Base-by-base conservation (phyloP, 129 eudicot species). In the Tagetes patula region DNA sequence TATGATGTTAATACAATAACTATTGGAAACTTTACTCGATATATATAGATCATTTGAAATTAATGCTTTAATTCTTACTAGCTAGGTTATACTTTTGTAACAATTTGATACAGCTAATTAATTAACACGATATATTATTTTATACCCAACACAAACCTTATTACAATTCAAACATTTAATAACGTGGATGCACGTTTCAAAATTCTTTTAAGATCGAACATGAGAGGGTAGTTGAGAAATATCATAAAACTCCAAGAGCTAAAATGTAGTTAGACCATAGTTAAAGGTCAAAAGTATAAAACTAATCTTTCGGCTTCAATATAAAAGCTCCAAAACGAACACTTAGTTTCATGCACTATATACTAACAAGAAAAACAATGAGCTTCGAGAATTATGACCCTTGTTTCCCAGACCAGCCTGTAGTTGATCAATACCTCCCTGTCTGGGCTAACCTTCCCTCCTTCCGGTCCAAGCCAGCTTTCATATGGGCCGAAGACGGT, bases 381-480 rank as follows among this genome's bases (percentile, higher is more conserved):
- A 80, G 77, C 59, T 42, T 40, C 65, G 96, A 90, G 49, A 90
- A 90, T 70, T 90, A 90, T 69, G 91, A 90, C 54, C 93, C 88
- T 52, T 83, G 39, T 74, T 90, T 81, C 79, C 96, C 96, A 0
- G 96, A 90, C 76, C 94, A 85, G 67, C 91, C 86, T 0, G 96
- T 87, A 60, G 96, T 90, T 3, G 96, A 90, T 79, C 89, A 52
- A 1, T 90, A 90, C 84, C 96, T 90, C 74, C 91, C 89, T 8
- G 77, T 87, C 32, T 90, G 96, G 96, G 85, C 89, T 70, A 83
- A 45, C 40, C 84, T 87, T 3, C 91, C 85, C 20, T 49, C 85
- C 39, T 85, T 85, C 61, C 74, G 82, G 62, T 72, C 85, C 76
- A 90, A 90, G 81, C 87, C 96, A 5, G 96, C 94, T 66, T 90